phyloP scores from a whole-genome alignment of 176 grass and related monocot species.

The Chrysopogon serrulatus region DNA sequence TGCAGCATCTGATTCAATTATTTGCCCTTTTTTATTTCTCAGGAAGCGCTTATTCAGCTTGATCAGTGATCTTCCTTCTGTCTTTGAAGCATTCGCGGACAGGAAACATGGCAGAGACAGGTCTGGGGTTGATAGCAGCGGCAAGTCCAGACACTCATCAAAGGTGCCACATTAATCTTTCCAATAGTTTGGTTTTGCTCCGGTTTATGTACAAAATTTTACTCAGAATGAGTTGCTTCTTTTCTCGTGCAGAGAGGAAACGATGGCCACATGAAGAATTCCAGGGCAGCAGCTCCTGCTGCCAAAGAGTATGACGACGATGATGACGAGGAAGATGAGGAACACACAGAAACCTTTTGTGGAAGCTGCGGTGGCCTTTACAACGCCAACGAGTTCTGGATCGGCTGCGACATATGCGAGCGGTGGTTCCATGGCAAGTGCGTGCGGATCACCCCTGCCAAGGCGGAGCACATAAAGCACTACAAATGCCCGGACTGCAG shows the following conservation, averaged over 20 bases:
- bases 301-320: slow-evolving; percentile 20
- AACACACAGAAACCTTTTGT: slow-evolving; percentile 65
- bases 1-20: not conserved
- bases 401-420: slow-evolving; percentile 73
- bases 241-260: slow-evolving; percentile 12
- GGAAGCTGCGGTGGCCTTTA: slow-evolving; percentile 49
- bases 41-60: slow-evolving; percentile 75
- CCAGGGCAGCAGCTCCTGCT: not conserved
- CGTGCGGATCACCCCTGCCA: slow-evolving; percentile 63
- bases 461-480: slow-evolving; percentile 70
- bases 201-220: not conserved
- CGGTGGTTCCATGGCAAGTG: slow-evolving; percentile 84
- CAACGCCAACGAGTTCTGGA: slow-evolving; percentile 65
- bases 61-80: slow-evolving; percentile 66
- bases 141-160: slow-evolving; percentile 54
- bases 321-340: slow-evolving; percentile 45
- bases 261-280: slow-evolving; percentile 30
- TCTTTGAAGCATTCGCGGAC: slow-evolving; percentile 53
- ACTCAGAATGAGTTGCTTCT: not conserved
- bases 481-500: slow-evolving; percentile 83
- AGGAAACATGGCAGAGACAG: slow-evolving; percentile 60
- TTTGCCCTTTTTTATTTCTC: slow-evolving; percentile 5
- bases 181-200: not conserved
- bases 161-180: slow-evolving; percentile 36
- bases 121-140: slow-evolving; percentile 48